Conservation (phyloP, 1,284 basidiomycete species). For the Trametes versicolor region DNA sequence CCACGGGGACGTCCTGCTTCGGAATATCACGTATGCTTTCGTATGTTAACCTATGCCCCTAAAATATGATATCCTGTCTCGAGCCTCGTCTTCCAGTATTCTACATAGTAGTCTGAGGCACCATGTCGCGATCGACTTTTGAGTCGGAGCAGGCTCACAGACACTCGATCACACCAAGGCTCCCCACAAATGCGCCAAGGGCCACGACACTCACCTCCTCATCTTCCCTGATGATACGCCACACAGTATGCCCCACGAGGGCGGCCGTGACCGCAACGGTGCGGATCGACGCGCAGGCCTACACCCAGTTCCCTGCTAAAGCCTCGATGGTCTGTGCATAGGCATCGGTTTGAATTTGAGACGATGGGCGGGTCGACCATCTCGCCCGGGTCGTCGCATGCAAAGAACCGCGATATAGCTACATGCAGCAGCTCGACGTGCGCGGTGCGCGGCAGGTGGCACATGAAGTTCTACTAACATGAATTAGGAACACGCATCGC, state of each 20-base stretch:
- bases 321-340: conserved; percentile 7
- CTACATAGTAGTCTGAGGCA: too few species aligned
- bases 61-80: too few species aligned
- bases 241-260: conserved; percentile 14
- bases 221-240: conserved; percentile 9
- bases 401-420: conserved; percentile 10
- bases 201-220: background rate
- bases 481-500: too few species aligned
- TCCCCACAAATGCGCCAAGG: conserved; percentile 12
- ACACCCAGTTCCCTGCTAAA: conserved; percentile 2
- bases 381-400: conserved; percentile 8
- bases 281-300: conserved; percentile 6
- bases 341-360: too few species aligned
- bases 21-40: too few species aligned
- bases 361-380: background rate
- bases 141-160: background rate
- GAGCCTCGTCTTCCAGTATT: too few species aligned
- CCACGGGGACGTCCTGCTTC: too few species aligned
- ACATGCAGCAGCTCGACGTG: conserved; percentile 22
- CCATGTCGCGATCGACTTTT: too few species aligned
- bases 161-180: background rate
- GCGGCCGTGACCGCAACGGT: conserved; percentile 14
- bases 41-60: too few species aligned
- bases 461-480: background rate
- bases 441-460: background rate